These are phyloP conservation scores for Hyaloscypha finlandica DNA, from an alignment of 495 filamentous ascomycete species.

Conservation along the genomic window DNA sequence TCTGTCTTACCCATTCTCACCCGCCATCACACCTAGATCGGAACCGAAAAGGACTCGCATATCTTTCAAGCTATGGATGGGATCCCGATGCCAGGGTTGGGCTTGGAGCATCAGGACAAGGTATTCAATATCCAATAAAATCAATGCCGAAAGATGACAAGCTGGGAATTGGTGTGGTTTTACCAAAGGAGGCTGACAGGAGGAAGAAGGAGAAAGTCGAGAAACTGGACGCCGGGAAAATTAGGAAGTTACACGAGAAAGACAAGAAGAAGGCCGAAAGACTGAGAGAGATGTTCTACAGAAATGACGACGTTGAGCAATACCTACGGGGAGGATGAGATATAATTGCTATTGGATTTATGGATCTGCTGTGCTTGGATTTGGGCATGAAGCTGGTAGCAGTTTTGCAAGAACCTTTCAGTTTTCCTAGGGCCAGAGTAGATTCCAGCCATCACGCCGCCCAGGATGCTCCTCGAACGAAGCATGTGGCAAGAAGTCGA, in stretches of 20 bases:
- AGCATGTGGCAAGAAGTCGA: background rate
- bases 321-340: conserved; percentile 57
- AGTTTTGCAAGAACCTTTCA: no score
- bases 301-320: conserved; percentile 67
- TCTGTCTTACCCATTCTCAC: conserved; percentile 76
- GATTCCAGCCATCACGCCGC: no score
- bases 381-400: no score
- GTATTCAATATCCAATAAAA: conserved; percentile 76
- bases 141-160: conserved; percentile 71
- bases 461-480: background rate
- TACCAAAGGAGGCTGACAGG: conserved; percentile 39
- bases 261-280: conserved; percentile 64
- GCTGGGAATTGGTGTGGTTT: conserved; percentile 65
- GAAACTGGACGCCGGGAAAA: conserved; percentile 70
- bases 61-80: conserved; percentile 80
- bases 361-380: no score
- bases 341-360: background rate
- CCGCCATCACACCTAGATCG: conserved; percentile 85
- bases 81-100: conserved; percentile 79
- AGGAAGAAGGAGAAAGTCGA: conserved; percentile 52
- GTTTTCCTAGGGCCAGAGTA: no score
- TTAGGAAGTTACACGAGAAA: conserved; percentile 58
- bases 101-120: conserved; percentile 70
- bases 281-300: conserved; percentile 67
- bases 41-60: conserved; percentile 70